Evolutionary conservation across 1,139 yeast genomes (phyloP).

Genomic region (Scheffersomyces illinoinensis): DNA sequence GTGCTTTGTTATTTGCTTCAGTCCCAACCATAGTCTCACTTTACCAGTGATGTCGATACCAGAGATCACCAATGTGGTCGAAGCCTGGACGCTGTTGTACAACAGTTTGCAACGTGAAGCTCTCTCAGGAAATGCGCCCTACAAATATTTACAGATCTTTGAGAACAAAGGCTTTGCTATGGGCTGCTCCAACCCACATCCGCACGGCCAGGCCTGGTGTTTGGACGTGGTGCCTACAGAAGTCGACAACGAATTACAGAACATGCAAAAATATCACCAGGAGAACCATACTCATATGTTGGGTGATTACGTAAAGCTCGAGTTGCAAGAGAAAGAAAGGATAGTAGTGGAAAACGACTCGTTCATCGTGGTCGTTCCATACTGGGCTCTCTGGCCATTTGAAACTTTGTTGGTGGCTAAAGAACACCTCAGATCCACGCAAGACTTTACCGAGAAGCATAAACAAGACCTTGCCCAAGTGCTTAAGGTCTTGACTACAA

Average conservation of each 20-base stretch:
- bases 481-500: constrained; percentile 55
- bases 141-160: constrained; percentile 67
- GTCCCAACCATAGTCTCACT: constrained; percentile 70
- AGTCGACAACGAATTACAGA: constrained; percentile 58
- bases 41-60: constrained; percentile 57
- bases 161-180: constrained; percentile 79
- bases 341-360: constrained; percentile 61
- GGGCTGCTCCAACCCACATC: constrained; percentile 86
- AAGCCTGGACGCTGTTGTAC: constrained; percentile 62
- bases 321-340: constrained; percentile 51
- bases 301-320: constrained; percentile 65
- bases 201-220: constrained; percentile 83
- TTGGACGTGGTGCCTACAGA: constrained; percentile 67
- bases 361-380: constrained; percentile 73
- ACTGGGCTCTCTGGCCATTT: constrained; percentile 86
- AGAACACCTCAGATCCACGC: constrained; percentile 52
- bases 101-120: constrained; percentile 39
- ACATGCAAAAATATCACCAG: constrained; percentile 49
- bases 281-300: constrained; percentile 52
- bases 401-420: constrained; percentile 66
- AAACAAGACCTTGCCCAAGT: constrained; percentile 58
- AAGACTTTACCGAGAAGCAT: constrained; percentile 51
- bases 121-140: constrained; percentile 42
- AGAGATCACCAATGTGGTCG: constrained; percentile 50
- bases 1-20: constrained; percentile 72